Evolutionary conservation across 2,329 filamentous ascomycete genomes (phyloP).

Genomic region (Lachnellula willkommii): DNA sequence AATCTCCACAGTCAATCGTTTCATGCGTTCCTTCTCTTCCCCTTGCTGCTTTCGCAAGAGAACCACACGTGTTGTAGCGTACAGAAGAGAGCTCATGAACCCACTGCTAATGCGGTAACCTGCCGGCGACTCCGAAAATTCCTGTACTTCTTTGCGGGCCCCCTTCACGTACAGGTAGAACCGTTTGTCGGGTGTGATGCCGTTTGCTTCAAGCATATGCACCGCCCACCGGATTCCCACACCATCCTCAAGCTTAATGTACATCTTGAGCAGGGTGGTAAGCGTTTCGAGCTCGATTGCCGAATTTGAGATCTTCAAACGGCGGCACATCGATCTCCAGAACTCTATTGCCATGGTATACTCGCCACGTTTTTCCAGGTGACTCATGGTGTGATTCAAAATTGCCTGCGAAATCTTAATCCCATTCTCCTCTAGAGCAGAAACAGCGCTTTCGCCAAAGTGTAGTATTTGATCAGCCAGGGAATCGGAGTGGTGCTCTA

Average conservation of each 20-base stretch:
- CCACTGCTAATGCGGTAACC: constrained; percentile 7
- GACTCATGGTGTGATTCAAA: constrained; percentile 24
- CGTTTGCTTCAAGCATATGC: constrained; percentile 18
- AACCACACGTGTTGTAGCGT: constrained; percentile 1
- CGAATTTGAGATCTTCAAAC: constrained; percentile 9
- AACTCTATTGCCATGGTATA: constrained; percentile 24
- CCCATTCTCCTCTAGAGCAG: constrained; percentile 16
- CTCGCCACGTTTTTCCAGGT: constrained; percentile 18
- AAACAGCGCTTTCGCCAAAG: constrained; percentile 13
- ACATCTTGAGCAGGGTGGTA: constrained; percentile 26
- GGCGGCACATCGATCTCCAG: constrained; percentile 24
- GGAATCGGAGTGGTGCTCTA: not conserved
- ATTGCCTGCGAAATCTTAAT: constrained; percentile 20
- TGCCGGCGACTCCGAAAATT: not conserved
- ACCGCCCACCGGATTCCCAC: constrained; percentile 27
- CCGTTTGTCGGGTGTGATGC: constrained; percentile 19
- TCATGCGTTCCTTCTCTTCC: constrained; percentile 11
- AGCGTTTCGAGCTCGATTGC: constrained; percentile 21
- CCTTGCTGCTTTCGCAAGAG: constrained; percentile 6
- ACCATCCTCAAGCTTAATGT: constrained; percentile 20
- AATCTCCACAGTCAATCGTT: constrained; percentile 20
- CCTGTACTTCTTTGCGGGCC: constrained; percentile 8
- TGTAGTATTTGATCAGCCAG: constrained; percentile 1
- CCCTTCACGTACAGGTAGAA: constrained; percentile 20
- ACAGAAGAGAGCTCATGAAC: constrained; percentile 11